phyloP scores from a whole-genome alignment of 331 rosid species.

The Erythrophleum ivorense region DNA sequence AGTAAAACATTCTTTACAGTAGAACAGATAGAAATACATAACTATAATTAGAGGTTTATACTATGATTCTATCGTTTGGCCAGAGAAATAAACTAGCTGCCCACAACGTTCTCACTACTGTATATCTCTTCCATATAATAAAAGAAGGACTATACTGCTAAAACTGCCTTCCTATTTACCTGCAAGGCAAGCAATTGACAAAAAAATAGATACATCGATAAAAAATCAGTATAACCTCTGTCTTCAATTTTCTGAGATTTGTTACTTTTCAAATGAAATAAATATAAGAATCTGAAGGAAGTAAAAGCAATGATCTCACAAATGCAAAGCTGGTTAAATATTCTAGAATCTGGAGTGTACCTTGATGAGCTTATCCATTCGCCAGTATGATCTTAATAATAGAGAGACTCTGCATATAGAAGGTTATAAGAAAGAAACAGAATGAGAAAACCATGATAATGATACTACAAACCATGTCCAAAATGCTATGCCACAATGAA shows the following conservation, averaged over 20 bases:
- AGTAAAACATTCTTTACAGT: slow-evolving; percentile 46
- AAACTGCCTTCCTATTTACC: slow-evolving; percentile 58
- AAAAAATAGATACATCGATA: neutral
- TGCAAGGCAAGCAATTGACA: slow-evolving; percentile 46
- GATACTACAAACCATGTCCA: neutral
- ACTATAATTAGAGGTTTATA: slow-evolving; percentile 40
- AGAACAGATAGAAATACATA: slow-evolving; percentile 24
- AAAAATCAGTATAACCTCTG: neutral
- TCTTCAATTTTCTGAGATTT: neutral
- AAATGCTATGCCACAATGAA: neutral
- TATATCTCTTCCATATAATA: slow-evolving; percentile 39
- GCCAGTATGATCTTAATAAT: slow-evolving; percentile 63
- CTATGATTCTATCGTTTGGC: slow-evolving; percentile 53
- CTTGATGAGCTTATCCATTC: slow-evolving; percentile 49
- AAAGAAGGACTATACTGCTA: slow-evolving; percentile 44
- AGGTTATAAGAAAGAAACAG: neutral
- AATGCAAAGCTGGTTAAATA: neutral
- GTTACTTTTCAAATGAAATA: neutral
- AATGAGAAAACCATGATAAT: slow-evolving; percentile 15
- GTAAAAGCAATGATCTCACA: neutral
- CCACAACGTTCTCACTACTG: slow-evolving; percentile 41
- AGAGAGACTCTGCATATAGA: slow-evolving; percentile 72
- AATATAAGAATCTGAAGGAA: neutral
- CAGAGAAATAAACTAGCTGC: slow-evolving; percentile 51
- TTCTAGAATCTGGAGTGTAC: slow-evolving; percentile 43